Percentiles rank a stretch among this genome's conserved stretches.
Evolutionary conservation across 2,329 filamentous ascomycete species (phyloP).

Genomic region (Aspergillus aculeatinus): DNA sequence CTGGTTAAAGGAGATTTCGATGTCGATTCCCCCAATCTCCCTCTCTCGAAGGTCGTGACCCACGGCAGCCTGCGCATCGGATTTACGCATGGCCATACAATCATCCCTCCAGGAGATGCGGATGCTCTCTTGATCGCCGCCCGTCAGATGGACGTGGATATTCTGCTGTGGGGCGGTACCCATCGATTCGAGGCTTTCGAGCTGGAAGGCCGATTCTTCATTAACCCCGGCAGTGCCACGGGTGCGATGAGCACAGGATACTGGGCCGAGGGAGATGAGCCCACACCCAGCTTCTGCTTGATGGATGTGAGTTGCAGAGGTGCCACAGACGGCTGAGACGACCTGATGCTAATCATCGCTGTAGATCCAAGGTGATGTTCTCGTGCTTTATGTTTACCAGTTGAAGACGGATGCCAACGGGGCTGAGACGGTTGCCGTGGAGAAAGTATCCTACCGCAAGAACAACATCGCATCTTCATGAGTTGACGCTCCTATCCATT

Average conservation of each 20-base stretch:
- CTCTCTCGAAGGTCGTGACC: conserved; percentile 68
- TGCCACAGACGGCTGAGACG: neutral
- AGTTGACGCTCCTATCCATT: conserved; percentile 24
- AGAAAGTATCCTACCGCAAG: conserved; percentile 85
- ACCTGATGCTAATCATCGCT: conserved; percentile 9
- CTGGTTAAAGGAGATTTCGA: conserved; percentile 71
- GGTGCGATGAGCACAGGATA: conserved; percentile 63
- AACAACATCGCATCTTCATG: conserved; percentile 61
- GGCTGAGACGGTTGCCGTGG: conserved; percentile 75
- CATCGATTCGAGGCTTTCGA: conserved; percentile 71
- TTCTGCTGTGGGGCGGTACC: conserved; percentile 67
- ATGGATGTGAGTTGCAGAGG: conserved; percentile 79
- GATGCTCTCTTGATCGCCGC: conserved; percentile 67
- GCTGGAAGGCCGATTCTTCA: conserved; percentile 70
- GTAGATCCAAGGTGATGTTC: conserved; percentile 90
- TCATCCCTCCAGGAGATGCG: conserved; percentile 65
- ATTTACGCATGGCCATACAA: conserved; percentile 70
- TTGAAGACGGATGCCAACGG: conserved; percentile 74
- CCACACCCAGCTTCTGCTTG: conserved; percentile 87
- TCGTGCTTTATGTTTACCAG: conserved; percentile 94
- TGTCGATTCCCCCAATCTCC: conserved; percentile 64
- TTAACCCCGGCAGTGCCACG: conserved; percentile 68
- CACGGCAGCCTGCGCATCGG: conserved; percentile 67
- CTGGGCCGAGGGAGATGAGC: conserved; percentile 64
- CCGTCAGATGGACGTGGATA: conserved; percentile 69